Base-by-base conservation (phyloP, 2,329 filamentous ascomycete genomes). In the Aureobasidium sp. region DNA sequence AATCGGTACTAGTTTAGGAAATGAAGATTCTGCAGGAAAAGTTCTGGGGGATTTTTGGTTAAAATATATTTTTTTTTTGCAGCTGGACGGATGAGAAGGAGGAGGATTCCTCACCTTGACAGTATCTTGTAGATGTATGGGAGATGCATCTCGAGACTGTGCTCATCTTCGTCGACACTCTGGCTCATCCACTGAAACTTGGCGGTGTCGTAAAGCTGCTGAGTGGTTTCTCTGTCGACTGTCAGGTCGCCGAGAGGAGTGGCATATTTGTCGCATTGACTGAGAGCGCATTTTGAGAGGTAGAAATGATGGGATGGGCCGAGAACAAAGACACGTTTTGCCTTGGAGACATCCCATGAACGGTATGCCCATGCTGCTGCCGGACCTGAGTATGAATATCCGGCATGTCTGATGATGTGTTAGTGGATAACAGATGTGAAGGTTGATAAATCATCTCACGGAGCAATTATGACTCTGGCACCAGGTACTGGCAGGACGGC, bases 321-420 rank as follows among this genome's bases (percentile, higher is more conserved):
- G 14, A 98, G 80, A 37, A 98, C 76, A 65, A 98, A 97, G 59
- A 98, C 80, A 3, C 90, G 85, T 70, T 94, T 95, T 80, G 84
- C 85, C 57, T 81, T 80, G 56, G 82, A 84, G 53, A 97, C 78
- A 67, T 97, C 90, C 45, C 95, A 83, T 6, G 81, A 80, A 70
- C 88, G 93, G 72, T 97, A 98, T 7, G 93, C 93, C 84, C 89
- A 97, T 38, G 90, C 93, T 38, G 93, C 93, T 60, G 89, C 91
- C 34, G 84, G 81, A 6, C 93, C 93, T 3, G 93, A 98, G 74
- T 91, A 97, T 2, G 80, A 74, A 72, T 95, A 98, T 57, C 93
- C 93, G 56, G 93, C 93, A 69, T 98, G 93, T 56, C 91, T 96
- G n/a, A 6, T 19, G 3, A 3, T 6, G 19, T 14, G 6, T 52